Conservation (phyloP, 73 alveolate species). For the Breviolum minutum region DNA sequence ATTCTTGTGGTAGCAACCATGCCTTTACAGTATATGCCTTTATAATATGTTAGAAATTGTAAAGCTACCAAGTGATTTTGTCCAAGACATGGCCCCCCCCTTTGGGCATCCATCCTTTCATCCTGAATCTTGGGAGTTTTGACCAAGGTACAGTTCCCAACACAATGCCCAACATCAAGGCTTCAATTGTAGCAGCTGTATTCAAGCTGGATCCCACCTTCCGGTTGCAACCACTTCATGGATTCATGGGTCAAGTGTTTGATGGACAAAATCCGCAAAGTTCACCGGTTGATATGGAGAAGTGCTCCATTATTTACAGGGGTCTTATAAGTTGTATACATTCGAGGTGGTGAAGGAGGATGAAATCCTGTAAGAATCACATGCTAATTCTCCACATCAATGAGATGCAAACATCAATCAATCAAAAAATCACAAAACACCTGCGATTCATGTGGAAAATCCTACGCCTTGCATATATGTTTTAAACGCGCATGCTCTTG, state of each 20-base stretch:
- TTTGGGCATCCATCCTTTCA: too few species aligned
- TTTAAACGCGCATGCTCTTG: too few species aligned
- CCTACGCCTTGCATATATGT: too few species aligned
- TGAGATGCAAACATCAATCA: too few species aligned
- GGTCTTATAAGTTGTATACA: too few species aligned
- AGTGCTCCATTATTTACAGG: too few species aligned
- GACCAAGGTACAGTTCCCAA: slow-evolving; percentile 8
- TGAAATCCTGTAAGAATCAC: too few species aligned
- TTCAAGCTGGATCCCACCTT: slow-evolving; percentile 51
- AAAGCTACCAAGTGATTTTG: not conserved
- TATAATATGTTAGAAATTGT: not conserved
- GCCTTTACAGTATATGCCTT: not conserved
- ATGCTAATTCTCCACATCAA: too few species aligned
- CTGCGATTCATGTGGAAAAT: not conserved
- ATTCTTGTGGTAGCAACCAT: too few species aligned
- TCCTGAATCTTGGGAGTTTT: not conserved
- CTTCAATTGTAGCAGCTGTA: slow-evolving; percentile 15
- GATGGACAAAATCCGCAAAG: not conserved
- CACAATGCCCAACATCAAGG: slow-evolving; percentile 44
- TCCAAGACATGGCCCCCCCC: too few species aligned
- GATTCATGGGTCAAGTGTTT: not conserved
- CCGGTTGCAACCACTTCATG: not conserved
- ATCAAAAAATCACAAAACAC: too few species aligned
- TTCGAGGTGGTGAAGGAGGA: too few species aligned
- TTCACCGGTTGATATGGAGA: not conserved